Conservation (phyloP, 805 yeast species). For the Gaillardinia entomophila region DNA sequence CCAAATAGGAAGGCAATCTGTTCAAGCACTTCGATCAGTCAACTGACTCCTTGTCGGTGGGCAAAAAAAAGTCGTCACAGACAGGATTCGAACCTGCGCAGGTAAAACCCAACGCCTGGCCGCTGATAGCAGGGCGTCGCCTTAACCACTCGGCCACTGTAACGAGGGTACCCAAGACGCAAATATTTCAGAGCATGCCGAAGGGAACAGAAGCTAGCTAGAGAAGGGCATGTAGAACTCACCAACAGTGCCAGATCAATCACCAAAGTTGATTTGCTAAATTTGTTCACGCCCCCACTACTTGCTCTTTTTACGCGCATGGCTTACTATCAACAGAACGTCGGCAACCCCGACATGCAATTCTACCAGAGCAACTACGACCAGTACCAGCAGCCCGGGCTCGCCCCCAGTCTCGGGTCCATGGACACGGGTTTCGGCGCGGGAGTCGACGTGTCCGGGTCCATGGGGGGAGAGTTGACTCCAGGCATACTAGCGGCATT, state of each 20-base stretch:
- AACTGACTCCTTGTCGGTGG: no score
- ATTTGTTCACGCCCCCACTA: no score
- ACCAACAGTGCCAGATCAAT: no score
- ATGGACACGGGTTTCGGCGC: slow-evolving; percentile 35
- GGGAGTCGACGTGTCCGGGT: slow-evolving; percentile 34
- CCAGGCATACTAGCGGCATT: slow-evolving; percentile 86
- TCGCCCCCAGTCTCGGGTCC: slow-evolving; percentile 24
- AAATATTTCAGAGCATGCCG: no score
- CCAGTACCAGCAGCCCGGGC: slow-evolving; percentile 16
- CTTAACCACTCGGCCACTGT: slow-evolving; percentile 93
- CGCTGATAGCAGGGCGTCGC: slow-evolving; percentile 78
- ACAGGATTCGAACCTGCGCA: slow-evolving; percentile 53
- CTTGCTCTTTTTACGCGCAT: no score
- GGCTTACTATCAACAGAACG: slow-evolving; percentile 38
- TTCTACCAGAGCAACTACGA: slow-evolving; percentile 38
- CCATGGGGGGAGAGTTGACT: slow-evolving; percentile 46
- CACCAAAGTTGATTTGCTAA: no score
- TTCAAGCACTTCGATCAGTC: no score
- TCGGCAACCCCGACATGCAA: slow-evolving; percentile 30
- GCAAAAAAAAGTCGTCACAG: slow-evolving; percentile 36
- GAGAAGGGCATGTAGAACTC: no score
- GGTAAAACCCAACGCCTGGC: slow-evolving; percentile 28
- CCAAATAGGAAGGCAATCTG: no score
- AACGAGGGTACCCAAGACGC: no score
- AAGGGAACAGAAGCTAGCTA: no score